Conservation (phyloP, 352 stramenopile genomes). For the Phytophthora cryptogea region DNA sequence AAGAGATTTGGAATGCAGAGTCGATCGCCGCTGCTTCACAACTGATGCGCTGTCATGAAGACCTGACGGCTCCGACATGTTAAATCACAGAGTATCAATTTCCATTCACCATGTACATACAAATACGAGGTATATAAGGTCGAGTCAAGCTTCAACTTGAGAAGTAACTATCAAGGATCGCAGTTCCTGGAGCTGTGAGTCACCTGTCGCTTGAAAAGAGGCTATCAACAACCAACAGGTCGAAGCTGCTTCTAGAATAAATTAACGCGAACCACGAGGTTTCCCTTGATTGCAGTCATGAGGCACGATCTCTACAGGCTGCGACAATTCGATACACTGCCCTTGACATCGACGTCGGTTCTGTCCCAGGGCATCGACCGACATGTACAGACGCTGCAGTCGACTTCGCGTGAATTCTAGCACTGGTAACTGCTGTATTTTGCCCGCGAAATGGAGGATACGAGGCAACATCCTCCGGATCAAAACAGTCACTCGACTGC, state of each 20-base stretch:
- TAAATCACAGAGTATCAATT: neutral
- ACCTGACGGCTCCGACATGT: neutral
- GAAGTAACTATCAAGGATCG: constrained; percentile 3
- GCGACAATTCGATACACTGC: constrained; percentile 3
- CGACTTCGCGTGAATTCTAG: too few relatives aligned
- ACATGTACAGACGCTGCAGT: too few relatives aligned
- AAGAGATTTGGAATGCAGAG: too few relatives aligned
- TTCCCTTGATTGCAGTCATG: constrained; percentile 9
- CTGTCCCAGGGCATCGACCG: too few relatives aligned
- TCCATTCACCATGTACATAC: neutral
- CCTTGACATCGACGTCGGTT: neutral
- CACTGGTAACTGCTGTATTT: too few relatives aligned
- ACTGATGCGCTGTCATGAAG: too few relatives aligned
- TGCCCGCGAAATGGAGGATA: too few relatives aligned
- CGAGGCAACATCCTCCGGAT: too few relatives aligned
- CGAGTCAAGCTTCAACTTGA: constrained; percentile 14
- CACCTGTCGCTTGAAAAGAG: neutral
- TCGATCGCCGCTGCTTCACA: too few relatives aligned
- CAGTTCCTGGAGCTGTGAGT: neutral
- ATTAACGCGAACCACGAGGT: neutral
- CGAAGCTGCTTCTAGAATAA: constrained; percentile 5
- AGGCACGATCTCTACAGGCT: constrained; percentile 3
- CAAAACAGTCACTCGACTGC: too few relatives aligned
- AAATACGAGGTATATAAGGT: neutral
- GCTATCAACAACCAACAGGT: too few relatives aligned